Evolutionary conservation across 768 basidiomycete genomes (phyloP), one percentile per base, ranked within the genome.

Genomic region (Mycena metata): DNA sequence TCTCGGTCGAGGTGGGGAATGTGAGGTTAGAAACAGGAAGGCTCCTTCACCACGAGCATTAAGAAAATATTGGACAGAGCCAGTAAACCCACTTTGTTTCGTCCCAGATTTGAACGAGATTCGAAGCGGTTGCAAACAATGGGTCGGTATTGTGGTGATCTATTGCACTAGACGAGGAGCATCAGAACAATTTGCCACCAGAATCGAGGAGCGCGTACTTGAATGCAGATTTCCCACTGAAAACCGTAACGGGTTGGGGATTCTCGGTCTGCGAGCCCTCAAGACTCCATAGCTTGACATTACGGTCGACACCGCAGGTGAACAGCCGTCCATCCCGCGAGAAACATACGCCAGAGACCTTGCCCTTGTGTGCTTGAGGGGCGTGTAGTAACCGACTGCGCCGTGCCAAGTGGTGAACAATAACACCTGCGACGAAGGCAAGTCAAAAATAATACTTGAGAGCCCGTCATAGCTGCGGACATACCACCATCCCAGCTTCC

Each of bases 91-190:
- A 95, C 94, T 95, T 95, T 42, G 92, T 96, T 79, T 98, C 96
- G 73, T 99, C 98, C 98, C 98, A 99, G 72, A 99, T 86, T 78
- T 99, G 97, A 9, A 99, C 96, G 54, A 88, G 86, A 73, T 92
- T 95, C 0, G 96, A 97, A 2, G 96, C 96, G 0, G 97, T 96
- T 0, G 96, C 97, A 73, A 99, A 99, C 5, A 96, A 79, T n/a
- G 91, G 84, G 65, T 96, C 93, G 41, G 89, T 88, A 51, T 92
- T 88, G 77, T 99, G 98, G 76, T 98, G 98, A 73, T 98, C 96
- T 79, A 99, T 94, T 49, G 93, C 92, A 75, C 96, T 97, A 73
- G 39, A 42, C 42, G 62, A 51, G 23, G 16, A 21, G 50, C 21
- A 52, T 42, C 24, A 45, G 39, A 63, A 70, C 6, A 30, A 6